phyloP scores from a whole-genome alignment of 2,329 filamentous ascomycete genomes.

The Parascedosporium putredinis region DNA sequence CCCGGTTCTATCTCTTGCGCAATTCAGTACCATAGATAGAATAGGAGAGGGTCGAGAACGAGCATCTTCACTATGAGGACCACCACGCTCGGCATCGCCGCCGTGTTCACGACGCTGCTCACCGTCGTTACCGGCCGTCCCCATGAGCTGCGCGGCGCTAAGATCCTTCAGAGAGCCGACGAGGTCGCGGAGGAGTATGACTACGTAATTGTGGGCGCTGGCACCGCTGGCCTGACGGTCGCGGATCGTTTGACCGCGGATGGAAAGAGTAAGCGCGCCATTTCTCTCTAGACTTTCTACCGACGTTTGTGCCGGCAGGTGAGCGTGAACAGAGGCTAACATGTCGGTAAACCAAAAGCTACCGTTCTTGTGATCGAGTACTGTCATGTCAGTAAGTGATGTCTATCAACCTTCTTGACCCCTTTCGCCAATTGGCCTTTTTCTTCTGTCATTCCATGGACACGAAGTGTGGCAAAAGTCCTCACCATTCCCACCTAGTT shows the following conservation, averaged over 20 bases:
- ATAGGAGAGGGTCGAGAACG: neutral
- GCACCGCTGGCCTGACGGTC: constrained; percentile 24
- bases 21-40: neutral
- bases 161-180: neutral
- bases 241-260: constrained; percentile 24
- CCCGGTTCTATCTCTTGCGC: neutral
- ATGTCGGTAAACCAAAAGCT: neutral
- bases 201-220: constrained; percentile 21
- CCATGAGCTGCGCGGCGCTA: constrained; percentile 2
- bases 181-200: constrained; percentile 14
- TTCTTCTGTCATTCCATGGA: neutral
- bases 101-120: constrained; percentile 3
- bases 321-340: neutral
- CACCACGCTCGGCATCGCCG: neutral
- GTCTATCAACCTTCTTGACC: too few relatives aligned
- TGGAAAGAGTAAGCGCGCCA: constrained; percentile 13
- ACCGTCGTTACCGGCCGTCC: neutral
- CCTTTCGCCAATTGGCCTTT: too few relatives aligned
- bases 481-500: constrained; percentile 12
- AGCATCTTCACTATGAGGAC: neutral
- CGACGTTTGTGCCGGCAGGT: neutral
- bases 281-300: neutral
- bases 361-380: constrained; percentile 15
- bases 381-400: constrained; percentile 11
- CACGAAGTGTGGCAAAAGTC: constrained; percentile 8